A percentile compares a stretch with the other conserved stretches of the same genome.
These are phyloP conservation scores for Russula abietina DNA, from an alignment of 768 basidiomycete genomes.

Conservation along the genomic window DNA sequence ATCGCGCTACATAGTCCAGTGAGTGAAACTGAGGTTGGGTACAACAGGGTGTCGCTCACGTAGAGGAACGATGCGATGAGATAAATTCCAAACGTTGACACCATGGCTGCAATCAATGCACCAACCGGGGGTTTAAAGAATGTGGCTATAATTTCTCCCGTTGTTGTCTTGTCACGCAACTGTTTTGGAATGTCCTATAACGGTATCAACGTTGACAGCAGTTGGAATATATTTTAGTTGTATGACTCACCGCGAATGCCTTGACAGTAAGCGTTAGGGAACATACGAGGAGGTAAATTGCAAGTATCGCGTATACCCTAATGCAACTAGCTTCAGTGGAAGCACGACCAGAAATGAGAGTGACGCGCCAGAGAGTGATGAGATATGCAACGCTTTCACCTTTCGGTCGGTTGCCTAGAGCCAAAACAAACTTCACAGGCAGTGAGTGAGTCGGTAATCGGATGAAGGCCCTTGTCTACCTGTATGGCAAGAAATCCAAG, in stretches of 20 bases:
- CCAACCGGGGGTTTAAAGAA: constrained; percentile 77
- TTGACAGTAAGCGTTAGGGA: constrained; percentile 78
- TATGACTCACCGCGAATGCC: constrained; percentile 59
- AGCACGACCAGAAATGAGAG: neutral
- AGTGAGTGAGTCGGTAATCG: neutral
- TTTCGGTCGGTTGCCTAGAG: constrained; percentile 79
- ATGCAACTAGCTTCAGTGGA: constrained; percentile 10
- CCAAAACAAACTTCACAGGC: constrained; percentile 51
- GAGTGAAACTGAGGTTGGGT: constrained; percentile 1
- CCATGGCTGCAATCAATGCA: constrained; percentile 76
- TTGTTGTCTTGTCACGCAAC: constrained; percentile 44
- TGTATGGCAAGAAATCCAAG: constrained; percentile 78
- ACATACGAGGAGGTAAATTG: constrained; percentile 80
- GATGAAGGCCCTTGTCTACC: constrained; percentile 31
- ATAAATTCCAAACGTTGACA: constrained; percentile 89
- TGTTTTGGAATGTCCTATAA: constrained; percentile 47
- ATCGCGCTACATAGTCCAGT: constrained; percentile 56
- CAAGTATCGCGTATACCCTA: constrained; percentile 79
- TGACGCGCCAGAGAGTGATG: constrained; percentile 59
- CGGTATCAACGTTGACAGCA: constrained; percentile 1
- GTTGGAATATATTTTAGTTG: neutral
- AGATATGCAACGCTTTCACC: constrained; percentile 74
- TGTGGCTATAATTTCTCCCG: constrained; percentile 45
- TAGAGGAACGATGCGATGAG: constrained; percentile 79
- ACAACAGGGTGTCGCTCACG: constrained; percentile 40